A percentile compares a stretch with the other conserved stretches of the same genome.
phyloP scores from a whole-genome alignment of 2,329 filamentous ascomycete species.

The Canariomyces notabilis region DNA sequence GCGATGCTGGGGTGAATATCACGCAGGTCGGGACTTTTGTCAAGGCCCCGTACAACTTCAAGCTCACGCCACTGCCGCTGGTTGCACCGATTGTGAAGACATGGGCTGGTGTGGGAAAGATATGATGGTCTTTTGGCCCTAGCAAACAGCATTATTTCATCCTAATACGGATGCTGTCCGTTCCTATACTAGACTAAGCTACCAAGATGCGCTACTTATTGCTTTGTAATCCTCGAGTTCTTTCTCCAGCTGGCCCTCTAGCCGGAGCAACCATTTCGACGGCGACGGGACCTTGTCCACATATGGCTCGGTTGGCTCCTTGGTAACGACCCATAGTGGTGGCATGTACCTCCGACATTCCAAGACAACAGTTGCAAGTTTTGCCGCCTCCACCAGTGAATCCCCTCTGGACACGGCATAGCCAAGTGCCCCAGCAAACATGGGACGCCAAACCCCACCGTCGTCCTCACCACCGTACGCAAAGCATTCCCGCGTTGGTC shows the following conservation, averaged over 20 bases:
- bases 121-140: constrained; percentile 19
- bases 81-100: constrained; percentile 38
- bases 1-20: constrained; percentile 44
- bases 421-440: neutral
- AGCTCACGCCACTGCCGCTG: constrained; percentile 41
- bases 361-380: neutral
- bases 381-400: neutral
- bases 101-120: constrained; percentile 43
- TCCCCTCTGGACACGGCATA: neutral
- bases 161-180: neutral
- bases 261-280: too few relatives aligned
- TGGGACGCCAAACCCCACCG: too few relatives aligned
- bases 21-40: constrained; percentile 47
- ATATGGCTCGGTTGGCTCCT: too few relatives aligned
- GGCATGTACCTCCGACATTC: too few relatives aligned
- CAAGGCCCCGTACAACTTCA: constrained; percentile 44
- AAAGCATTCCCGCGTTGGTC: too few relatives aligned
- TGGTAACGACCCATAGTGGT: too few relatives aligned
- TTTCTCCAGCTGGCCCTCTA: too few relatives aligned
- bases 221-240: too few relatives aligned
- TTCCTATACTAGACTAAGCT: neutral
- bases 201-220: neutral
- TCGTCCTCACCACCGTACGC: too few relatives aligned
- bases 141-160: neutral
- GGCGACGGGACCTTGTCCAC: too few relatives aligned